phyloP scores from a whole-genome alignment of 768 basidiomycete species.

The Tephrocybe sp. region DNA sequence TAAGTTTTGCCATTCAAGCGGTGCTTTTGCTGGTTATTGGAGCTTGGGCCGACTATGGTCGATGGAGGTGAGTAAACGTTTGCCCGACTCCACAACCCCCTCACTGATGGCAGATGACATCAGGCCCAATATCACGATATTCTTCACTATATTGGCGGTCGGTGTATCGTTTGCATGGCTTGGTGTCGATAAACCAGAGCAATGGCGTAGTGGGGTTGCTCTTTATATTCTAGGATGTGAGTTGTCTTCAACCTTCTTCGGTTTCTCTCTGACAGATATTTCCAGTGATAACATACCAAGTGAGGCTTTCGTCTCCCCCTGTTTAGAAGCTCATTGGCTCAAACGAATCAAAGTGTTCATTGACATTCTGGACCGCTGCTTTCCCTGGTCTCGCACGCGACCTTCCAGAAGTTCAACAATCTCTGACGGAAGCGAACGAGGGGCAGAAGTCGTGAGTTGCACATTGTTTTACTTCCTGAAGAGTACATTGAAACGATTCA shows the following conservation, averaged over 20 bases:
- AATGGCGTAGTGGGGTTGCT: slow-evolving; percentile 60
- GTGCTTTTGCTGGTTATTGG: slow-evolving; percentile 62
- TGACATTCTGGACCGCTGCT: slow-evolving; percentile 84
- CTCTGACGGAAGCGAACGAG: slow-evolving; percentile 34
- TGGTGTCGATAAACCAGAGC: slow-evolving; percentile 60
- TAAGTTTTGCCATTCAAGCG: slow-evolving; percentile 76
- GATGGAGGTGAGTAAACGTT: slow-evolving; percentile 53
- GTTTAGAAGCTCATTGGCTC: not conserved
- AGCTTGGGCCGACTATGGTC: slow-evolving; percentile 82
- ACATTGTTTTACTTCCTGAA: too few species aligned
- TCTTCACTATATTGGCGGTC: slow-evolving; percentile 65
- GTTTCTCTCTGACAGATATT: not conserved
- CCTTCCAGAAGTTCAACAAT: slow-evolving; percentile 64
- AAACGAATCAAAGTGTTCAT: slow-evolving; percentile 45
- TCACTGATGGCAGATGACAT: too few species aligned
- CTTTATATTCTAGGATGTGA: slow-evolving; percentile 65
- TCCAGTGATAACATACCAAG: slow-evolving; percentile 74
- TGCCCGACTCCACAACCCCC: not conserved
- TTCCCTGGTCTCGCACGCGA: slow-evolving; percentile 74
- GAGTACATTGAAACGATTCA: too few species aligned
- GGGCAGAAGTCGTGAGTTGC: slow-evolving; percentile 46
- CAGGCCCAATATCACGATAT: slow-evolving; percentile 75
- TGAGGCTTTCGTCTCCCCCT: slow-evolving; percentile 12
- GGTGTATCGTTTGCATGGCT: slow-evolving; percentile 78
- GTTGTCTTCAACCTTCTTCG: slow-evolving; percentile 18